Base-by-base conservation (phyloP, 257 asterid species). In the Haberlea rhodopensis region DNA sequence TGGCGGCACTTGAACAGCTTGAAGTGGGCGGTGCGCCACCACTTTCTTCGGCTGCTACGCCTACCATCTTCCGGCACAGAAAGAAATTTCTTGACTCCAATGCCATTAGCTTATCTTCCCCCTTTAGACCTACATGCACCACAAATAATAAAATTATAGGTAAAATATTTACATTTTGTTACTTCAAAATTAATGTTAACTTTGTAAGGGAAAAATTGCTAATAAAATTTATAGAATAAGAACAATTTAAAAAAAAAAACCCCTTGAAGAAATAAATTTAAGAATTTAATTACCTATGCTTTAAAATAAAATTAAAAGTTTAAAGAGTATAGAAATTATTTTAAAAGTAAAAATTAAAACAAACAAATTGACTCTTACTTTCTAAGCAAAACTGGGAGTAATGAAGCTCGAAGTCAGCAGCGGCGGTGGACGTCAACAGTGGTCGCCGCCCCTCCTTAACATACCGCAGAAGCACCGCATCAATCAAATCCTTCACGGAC, bases 381-480 rank as follows among this genome's bases (percentile, higher is more conserved):
- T 78, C 84, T 70, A 81, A 60, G 60, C 84, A 73, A 70, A 81
- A 81, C 57, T 81, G 87, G 2, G 87, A 81, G 68, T 81, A 81
- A 68, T 81, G 87, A 28, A 81, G 87, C 58, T 62, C 87, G 26
- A 67, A 81, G 43, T 59, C 75, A 5, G 73, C 51, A 3, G 84
- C 70, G 24, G 65, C 73, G 19, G 22, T 24, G 7, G 80, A 53
- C 1, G 71, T 11, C 11, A 76, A 19, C 37, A 68, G 15, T 32
- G 80, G 77, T 18, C 87, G 81, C 5, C 87, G 65, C 40, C 78
- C 72, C 71, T 78, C 87, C 72, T 81, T 81, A 2, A 13, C 49
- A 51, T 78, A 78, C 55, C 53, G 84, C 21, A 78, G 69, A 2
- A 81, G 62, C 8, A 74, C 73, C 1, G 82, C 82, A 54, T 66